These are phyloP conservation scores for Tricholoma saponaceum DNA, from an alignment of 768 basidiomycete genomes.

Conservation along the genomic window DNA sequence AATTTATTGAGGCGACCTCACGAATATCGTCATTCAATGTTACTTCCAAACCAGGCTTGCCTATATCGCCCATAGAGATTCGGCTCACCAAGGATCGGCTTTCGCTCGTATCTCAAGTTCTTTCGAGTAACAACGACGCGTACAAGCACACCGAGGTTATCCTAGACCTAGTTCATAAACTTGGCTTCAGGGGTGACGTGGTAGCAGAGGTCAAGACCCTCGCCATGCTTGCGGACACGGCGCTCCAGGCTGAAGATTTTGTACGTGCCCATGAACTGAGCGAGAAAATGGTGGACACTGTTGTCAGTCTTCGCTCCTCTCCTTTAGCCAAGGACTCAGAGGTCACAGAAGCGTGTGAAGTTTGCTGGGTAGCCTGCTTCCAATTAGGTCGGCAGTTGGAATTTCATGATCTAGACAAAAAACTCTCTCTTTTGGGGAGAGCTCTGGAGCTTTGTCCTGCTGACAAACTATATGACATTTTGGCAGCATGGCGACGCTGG, in stretches of 20 bases:
- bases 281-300: conserved; percentile 65
- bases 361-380: conserved; percentile 89
- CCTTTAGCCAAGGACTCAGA: conserved; percentile 31
- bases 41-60: conserved; percentile 65
- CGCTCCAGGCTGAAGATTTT: conserved; percentile 81
- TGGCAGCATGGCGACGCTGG: conserved; percentile 70
- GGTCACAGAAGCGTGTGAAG: conserved; percentile 62
- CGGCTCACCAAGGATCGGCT: conserved; percentile 88
- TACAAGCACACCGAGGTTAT: conserved; percentile 92
- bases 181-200: conserved; percentile 71
- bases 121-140: conserved; percentile 80
- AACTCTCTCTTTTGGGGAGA: conserved; percentile 68
- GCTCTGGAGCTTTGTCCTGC: conserved; percentile 86
- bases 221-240: conserved; percentile 89
- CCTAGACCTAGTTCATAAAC: conserved; percentile 83
- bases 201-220: conserved; percentile 79
- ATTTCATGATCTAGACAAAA: conserved; percentile 62
- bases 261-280: conserved; percentile 65
- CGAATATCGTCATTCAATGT: conserved; percentile 92
- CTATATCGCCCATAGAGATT: conserved; percentile 89
- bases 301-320: conserved; percentile 42
- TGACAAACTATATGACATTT: conserved; percentile 73
- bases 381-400: conserved; percentile 83
- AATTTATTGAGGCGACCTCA: conserved; percentile 97
- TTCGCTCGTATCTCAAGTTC: conserved; percentile 79